phyloP scores from a whole-genome alignment of 495 filamentous ascomycete genomes.

The Aspergillus homomorphus region DNA sequence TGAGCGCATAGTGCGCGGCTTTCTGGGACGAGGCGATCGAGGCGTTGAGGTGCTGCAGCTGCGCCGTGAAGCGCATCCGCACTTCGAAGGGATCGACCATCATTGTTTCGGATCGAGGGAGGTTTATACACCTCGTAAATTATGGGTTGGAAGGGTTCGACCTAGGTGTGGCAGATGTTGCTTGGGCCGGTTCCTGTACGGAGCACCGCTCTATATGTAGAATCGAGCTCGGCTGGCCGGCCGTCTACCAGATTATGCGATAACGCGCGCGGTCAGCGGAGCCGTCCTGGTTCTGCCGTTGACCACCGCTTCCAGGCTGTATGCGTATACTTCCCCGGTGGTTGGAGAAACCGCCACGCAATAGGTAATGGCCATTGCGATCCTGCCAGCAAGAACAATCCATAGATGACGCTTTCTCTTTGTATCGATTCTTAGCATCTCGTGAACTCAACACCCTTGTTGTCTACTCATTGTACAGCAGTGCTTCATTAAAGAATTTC shows the following conservation, averaged over 20 bases:
- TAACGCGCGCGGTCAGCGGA: neutral
- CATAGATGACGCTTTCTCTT: too few relatives aligned
- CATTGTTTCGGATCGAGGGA: conserved; percentile 19
- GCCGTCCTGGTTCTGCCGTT: neutral
- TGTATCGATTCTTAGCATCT: too few relatives aligned
- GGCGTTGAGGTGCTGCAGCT: conserved; percentile 84
- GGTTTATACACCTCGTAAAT: neutral
- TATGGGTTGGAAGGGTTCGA: neutral
- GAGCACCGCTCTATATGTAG: neutral
- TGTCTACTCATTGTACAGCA: too few relatives aligned
- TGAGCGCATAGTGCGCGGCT: conserved; percentile 91
- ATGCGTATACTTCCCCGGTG: too few relatives aligned
- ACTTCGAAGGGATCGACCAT: conserved; percentile 98
- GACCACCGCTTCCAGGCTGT: neutral
- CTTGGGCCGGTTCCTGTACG: neutral
- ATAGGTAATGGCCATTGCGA: too few relatives aligned
- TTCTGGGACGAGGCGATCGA: conserved; percentile 84
- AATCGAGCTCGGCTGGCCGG: neutral
- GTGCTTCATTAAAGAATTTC: too few relatives aligned
- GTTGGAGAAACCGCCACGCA: too few relatives aligned
- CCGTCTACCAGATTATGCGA: neutral
- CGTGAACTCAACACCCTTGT: too few relatives aligned
- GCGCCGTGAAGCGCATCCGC: conserved; percentile 90
- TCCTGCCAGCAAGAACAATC: too few relatives aligned
- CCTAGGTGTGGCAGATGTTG: neutral